These are phyloP conservation scores for Areca catechu DNA, from an alignment of 176 grass and related monocot species.

Conservation along the genomic window DNA sequence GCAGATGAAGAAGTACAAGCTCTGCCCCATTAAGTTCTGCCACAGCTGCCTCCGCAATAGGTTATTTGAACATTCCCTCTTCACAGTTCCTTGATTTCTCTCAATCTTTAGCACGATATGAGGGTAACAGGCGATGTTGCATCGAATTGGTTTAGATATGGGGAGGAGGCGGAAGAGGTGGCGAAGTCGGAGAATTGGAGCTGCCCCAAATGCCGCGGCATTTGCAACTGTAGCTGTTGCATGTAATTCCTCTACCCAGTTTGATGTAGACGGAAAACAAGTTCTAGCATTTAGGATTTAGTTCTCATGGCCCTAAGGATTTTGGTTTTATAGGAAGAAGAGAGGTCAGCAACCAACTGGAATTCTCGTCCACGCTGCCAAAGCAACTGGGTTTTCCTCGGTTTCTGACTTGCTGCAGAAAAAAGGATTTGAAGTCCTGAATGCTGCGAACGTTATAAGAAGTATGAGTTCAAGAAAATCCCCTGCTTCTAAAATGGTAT, in stretches of 20 bases:
- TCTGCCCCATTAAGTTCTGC: slow-evolving; percentile 71
- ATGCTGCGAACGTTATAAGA: slow-evolving; percentile 29
- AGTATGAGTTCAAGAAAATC: slow-evolving; percentile 14
- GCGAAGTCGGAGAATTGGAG: slow-evolving; percentile 32
- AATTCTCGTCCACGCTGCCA: slow-evolving; percentile 67
- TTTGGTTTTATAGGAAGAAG: slow-evolving; percentile 59
- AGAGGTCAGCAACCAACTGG: slow-evolving; percentile 70
- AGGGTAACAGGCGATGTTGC: background rate
- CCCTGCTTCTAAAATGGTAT: slow-evolving; percentile 26
- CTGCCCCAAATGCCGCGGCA: slow-evolving; percentile 84
- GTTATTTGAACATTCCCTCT: slow-evolving; percentile 16
- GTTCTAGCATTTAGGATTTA: too few relatives aligned
- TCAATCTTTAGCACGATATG: slow-evolving; percentile 2
- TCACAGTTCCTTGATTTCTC: background rate
- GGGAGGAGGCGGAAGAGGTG: slow-evolving; percentile 58
- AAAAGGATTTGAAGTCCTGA: slow-evolving; percentile 32
- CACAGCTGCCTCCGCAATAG: slow-evolving; percentile 76
- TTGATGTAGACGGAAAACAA: too few relatives aligned
- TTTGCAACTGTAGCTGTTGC: slow-evolving; percentile 97
- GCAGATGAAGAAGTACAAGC: slow-evolving; percentile 40
- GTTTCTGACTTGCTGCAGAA: slow-evolving; percentile 59
- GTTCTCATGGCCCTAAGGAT: background rate
- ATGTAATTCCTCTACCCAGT: slow-evolving; percentile 34
- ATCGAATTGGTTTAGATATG: slow-evolving; percentile 44
- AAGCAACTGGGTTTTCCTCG: slow-evolving; percentile 66